A percentile compares a stretch with the other conserved stretches of the same genome.
Evolutionary conservation across 73 alveolate genomes (phyloP).

Genomic region (Tetrahymena thermophila): DNA sequence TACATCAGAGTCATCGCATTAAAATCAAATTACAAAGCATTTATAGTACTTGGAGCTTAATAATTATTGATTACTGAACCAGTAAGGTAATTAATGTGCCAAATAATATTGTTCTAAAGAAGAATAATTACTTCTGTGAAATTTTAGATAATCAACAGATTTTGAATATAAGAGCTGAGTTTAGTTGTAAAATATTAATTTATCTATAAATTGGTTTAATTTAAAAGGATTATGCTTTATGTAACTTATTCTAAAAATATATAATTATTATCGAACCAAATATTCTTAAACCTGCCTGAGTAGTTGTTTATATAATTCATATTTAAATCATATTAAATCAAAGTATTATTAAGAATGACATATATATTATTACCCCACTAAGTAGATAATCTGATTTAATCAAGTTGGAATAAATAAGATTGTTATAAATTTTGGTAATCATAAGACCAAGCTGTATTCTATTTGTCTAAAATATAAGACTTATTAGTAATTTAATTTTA

Average conservation of each 20-base stretch:
- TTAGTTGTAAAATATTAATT: not conserved
- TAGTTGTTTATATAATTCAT: not conserved
- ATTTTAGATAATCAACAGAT: not conserved
- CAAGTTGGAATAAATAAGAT: not conserved
- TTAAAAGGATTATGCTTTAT: not conserved
- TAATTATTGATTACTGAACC: not conserved
- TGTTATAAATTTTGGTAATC: not conserved
- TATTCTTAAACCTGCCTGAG: not conserved
- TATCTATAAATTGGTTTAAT: not conserved
- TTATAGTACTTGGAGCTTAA: not conserved
- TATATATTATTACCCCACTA: not conserved
- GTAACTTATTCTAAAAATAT: not conserved
- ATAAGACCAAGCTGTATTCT: not conserved
- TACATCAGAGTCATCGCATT: not conserved
- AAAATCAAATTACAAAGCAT: not conserved
- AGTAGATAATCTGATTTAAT: not conserved
- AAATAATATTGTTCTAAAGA: not conserved
- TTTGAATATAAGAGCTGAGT: not conserved
- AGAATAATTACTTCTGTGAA: not conserved
- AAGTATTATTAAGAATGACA: not conserved
- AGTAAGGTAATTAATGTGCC: not conserved
- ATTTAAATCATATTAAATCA: not conserved
- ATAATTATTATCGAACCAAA: not conserved
- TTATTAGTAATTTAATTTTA: not conserved
- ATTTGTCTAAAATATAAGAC: not conserved